Evolutionary conservation across 768 basidiomycete species (phyloP).

Genomic region (Trametes sanguinea): DNA sequence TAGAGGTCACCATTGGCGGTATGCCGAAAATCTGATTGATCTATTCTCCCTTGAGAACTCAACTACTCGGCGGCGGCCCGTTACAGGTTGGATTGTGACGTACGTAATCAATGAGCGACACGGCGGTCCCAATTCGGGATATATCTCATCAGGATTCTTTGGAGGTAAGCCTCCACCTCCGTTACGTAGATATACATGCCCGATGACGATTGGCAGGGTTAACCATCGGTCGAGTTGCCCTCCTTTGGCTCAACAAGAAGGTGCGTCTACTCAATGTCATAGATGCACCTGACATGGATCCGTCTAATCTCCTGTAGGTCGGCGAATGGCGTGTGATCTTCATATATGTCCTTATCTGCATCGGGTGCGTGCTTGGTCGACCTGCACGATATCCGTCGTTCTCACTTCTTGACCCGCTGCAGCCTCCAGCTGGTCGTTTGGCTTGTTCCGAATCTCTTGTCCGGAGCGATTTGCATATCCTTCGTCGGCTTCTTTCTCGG

Average conservation of each 20-base stretch:
- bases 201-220: constrained; percentile 36
- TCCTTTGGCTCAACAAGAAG: constrained; percentile 52
- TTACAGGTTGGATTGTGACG: constrained; percentile 47
- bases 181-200: no score
- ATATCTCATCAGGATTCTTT: constrained; percentile 46
- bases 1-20: constrained; percentile 47
- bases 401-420: constrained; percentile 22
- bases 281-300: not conserved
- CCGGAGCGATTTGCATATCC: constrained; percentile 52
- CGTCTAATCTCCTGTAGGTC: constrained; percentile 29
- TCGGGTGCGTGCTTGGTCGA: constrained; percentile 34
- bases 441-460: constrained; percentile 54
- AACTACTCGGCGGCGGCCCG: no score
- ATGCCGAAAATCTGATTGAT: not conserved
- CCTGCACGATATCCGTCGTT: not conserved
- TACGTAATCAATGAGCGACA: constrained; percentile 42
- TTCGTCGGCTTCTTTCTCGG: constrained; percentile 58
- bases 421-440: constrained; percentile 60
- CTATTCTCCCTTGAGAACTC: not conserved
- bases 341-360: constrained; percentile 37
- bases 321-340: constrained; percentile 42
- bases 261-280: constrained; percentile 23
- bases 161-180: constrained; percentile 28
- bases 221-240: constrained; percentile 52
- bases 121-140: constrained; percentile 42